Conservation (phyloP, 305 asterid genomes). For the Ilex paraguariensis region DNA sequence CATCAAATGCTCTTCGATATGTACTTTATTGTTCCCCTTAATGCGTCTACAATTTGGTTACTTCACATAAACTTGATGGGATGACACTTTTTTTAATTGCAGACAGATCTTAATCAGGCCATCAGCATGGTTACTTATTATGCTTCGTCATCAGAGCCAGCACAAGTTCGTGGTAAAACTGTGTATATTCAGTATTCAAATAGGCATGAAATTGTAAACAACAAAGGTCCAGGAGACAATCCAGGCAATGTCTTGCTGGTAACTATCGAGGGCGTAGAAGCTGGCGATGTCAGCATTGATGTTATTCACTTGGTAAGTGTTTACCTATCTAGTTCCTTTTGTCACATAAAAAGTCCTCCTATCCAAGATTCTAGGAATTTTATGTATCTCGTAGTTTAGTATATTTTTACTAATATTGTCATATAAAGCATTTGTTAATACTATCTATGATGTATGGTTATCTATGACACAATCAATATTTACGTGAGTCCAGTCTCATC, state of each 20-base stretch:
- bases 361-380: too few relatives aligned
- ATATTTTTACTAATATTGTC: too few relatives aligned
- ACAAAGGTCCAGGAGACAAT: conserved; percentile 76
- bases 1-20: too few relatives aligned
- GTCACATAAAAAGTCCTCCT: too few relatives aligned
- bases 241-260: conserved; percentile 85
- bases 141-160: conserved; percentile 82
- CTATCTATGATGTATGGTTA: too few relatives aligned
- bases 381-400: too few relatives aligned
- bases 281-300: conserved; percentile 81
- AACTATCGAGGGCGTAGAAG: conserved; percentile 80
- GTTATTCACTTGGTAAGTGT: conserved; percentile 71
- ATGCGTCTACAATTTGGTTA: too few relatives aligned
- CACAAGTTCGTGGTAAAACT: conserved; percentile 72
- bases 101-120: conserved; percentile 84
- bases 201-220: conserved; percentile 77
- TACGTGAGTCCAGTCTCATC: too few relatives aligned
- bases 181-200: conserved; percentile 82
- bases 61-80: conserved; percentile 2
- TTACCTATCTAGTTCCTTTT: background rate
- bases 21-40: too few relatives aligned
- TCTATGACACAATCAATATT: too few relatives aligned
- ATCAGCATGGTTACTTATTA: conserved; percentile 71
- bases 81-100: conserved; percentile 15
- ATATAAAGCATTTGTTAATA: too few relatives aligned